Evolutionary conservation across 257 asterid genomes (phyloP).

Genomic region (Avicennia marina): DNA sequence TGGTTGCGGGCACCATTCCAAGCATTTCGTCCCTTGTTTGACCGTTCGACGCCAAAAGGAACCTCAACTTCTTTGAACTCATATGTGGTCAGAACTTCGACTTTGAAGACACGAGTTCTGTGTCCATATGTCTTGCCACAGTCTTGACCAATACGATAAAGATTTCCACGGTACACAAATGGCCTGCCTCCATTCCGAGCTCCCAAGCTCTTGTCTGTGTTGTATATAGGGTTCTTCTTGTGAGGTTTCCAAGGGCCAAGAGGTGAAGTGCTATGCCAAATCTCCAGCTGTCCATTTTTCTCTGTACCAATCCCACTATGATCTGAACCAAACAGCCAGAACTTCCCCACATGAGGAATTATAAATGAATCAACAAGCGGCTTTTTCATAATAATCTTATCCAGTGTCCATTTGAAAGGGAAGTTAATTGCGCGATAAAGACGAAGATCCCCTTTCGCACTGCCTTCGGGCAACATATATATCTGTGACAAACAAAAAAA

Average conservation of each 20-base stretch:
- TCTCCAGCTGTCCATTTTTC: slow-evolving; percentile 83
- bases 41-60: slow-evolving; percentile 43
- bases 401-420: slow-evolving; percentile 78
- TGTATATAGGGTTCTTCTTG: slow-evolving; percentile 72
- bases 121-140: slow-evolving; percentile 78
- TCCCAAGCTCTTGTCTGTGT: slow-evolving; percentile 68
- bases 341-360: slow-evolving; percentile 60
- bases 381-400: slow-evolving; percentile 52
- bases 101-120: slow-evolving; percentile 58
- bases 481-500: slow-evolving; percentile 36
- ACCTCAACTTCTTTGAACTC: slow-evolving; percentile 83
- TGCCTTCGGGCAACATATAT: slow-evolving; percentile 97
- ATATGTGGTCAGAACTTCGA: slow-evolving; percentile 48
- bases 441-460: slow-evolving; percentile 85
- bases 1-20: slow-evolving; percentile 95
- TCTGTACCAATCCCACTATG: slow-evolving; percentile 68
- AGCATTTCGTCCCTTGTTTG: slow-evolving; percentile 65
- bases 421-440: slow-evolving; percentile 79
- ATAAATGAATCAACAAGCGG: slow-evolving; percentile 81
- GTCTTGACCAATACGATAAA: slow-evolving; percentile 87
- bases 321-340: slow-evolving; percentile 93
- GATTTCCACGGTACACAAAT: slow-evolving; percentile 51
- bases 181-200: slow-evolving; percentile 99
- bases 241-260: slow-evolving; percentile 92
- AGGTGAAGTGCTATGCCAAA: slow-evolving; percentile 80